These are phyloP conservation scores for Trichoderma semiorbis DNA, from an alignment of 2,329 filamentous ascomycete species.

Conservation along the genomic window DNA sequence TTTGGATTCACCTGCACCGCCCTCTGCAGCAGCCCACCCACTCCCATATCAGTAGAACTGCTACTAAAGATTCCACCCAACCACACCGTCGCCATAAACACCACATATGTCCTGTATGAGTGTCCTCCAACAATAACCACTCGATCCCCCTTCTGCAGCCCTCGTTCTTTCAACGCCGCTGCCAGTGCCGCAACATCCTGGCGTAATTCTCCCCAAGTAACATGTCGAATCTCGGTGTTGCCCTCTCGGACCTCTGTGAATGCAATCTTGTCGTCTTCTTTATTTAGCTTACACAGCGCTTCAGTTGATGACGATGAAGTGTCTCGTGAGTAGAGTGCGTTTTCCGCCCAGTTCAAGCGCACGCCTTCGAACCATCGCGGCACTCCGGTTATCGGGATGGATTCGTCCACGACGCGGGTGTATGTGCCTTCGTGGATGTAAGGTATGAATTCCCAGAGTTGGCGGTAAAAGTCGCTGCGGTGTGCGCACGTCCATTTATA, in stretches of 20 bases:
- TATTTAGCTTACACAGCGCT: slow-evolving; percentile 51
- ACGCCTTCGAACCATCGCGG: slow-evolving; percentile 77
- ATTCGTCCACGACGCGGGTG: slow-evolving; percentile 63
- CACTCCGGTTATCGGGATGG: slow-evolving; percentile 64
- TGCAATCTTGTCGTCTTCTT: slow-evolving; percentile 69
- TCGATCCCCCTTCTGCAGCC: slow-evolving; percentile 68
- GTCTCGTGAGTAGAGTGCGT: slow-evolving; percentile 57
- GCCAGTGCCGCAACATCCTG: slow-evolving; percentile 55
- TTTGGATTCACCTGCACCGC: slow-evolving; percentile 71
- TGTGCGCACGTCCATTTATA: slow-evolving; percentile 65
- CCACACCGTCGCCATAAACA: slow-evolving; percentile 67
- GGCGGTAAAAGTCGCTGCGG: slow-evolving; percentile 62
- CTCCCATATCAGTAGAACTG: slow-evolving; percentile 79
- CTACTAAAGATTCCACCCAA: slow-evolving; percentile 74
- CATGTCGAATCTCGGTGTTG: slow-evolving; percentile 48
- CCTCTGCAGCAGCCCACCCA: slow-evolving; percentile 71
- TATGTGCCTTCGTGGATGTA: slow-evolving; percentile 63
- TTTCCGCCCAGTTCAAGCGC: slow-evolving; percentile 74
- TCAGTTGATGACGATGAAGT: slow-evolving; percentile 44
- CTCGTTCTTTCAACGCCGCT: slow-evolving; percentile 62
- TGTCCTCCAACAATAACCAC: slow-evolving; percentile 74
- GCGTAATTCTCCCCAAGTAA: slow-evolving; percentile 68
- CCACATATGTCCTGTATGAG: slow-evolving; percentile 67
- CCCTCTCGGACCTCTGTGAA: slow-evolving; percentile 72
- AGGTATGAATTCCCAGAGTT: slow-evolving; percentile 57